phyloP scores from a whole-genome alignment of 805 yeast genomes.

The Lachancea mirantina region DNA sequence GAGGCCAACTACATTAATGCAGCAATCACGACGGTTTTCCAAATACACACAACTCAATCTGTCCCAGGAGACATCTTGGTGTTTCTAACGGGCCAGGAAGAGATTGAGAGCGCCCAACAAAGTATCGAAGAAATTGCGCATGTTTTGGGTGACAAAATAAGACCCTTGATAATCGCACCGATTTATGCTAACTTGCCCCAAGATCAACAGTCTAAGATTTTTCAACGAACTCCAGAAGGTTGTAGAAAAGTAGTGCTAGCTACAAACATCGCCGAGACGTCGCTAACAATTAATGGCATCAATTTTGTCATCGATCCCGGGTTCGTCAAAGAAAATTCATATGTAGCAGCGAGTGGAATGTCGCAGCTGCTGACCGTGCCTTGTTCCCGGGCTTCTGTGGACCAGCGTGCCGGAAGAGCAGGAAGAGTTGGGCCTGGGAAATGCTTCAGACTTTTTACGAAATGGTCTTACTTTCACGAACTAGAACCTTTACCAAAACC shows the following conservation, averaged over 20 bases:
- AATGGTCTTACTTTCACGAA: constrained; percentile 60
- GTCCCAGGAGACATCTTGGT: constrained; percentile 80
- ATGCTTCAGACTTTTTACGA: constrained; percentile 84
- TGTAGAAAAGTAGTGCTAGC: constrained; percentile 86
- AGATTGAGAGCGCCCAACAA: constrained; percentile 78
- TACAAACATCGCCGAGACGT: constrained; percentile 95
- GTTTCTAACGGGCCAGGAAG: constrained; percentile 94
- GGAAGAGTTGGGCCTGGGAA: constrained; percentile 97
- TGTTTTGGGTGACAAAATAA: constrained; percentile 53
- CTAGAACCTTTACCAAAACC: constrained; percentile 77
- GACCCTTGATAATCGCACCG: constrained; percentile 67
- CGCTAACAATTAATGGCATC: constrained; percentile 93
- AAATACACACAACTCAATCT: constrained; percentile 59
- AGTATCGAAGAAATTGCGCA: constrained; percentile 56
- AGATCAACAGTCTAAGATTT: constrained; percentile 72
- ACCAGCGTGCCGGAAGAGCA: constrained; percentile 96
- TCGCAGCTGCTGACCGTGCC: constrained; percentile 80
- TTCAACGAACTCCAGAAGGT: constrained; percentile 77
- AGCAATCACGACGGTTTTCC: constrained; percentile 78
- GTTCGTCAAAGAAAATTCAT: constrained; percentile 85
- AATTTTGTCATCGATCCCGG: constrained; percentile 94
- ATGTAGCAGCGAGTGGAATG: constrained; percentile 82
- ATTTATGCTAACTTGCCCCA: constrained; percentile 88
- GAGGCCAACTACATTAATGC: constrained; percentile 90
- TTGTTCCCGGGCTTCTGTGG: constrained; percentile 91